Evolutionary conservation across 306 rosid genomes (phyloP).

Genomic region (Rubus parviflorus): DNA sequence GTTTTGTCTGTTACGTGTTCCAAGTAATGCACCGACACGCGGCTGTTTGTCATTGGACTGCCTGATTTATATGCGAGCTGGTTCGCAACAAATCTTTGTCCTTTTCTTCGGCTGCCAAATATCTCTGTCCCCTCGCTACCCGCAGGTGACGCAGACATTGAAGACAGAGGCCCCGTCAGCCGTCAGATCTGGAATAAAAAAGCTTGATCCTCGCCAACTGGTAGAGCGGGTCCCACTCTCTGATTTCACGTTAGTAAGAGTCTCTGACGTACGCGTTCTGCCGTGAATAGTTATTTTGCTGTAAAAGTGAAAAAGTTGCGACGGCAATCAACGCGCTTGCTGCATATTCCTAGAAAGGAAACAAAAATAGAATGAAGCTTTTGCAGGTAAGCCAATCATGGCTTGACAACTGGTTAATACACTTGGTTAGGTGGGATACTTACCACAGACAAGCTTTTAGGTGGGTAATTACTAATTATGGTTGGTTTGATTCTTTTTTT

Average conservation of each 20-base stretch:
- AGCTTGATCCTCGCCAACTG: not conserved
- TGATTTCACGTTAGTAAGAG: not conserved
- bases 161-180: not conserved
- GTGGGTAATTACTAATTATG: not conserved
- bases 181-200: not conserved
- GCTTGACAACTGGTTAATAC: not conserved
- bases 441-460: not conserved
- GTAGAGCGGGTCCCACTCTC: not conserved
- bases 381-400: not conserved
- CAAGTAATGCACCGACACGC: conserved; percentile 7
- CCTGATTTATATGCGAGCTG: conserved; percentile 38
- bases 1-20: conserved; percentile 11
- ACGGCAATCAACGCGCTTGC: no score
- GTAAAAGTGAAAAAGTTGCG: not conserved
- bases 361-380: not conserved
- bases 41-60: conserved; percentile 7
- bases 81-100: conserved; percentile 40
- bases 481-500: not conserved
- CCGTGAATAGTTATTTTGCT: not conserved
- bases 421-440: not conserved
- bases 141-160: not conserved
- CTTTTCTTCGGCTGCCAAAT: not conserved
- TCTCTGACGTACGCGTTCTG: not conserved
- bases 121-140: not conserved
- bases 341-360: not conserved